These are phyloP conservation scores for Suillus spraguei DNA, from an alignment of 768 basidiomycete genomes.

Conservation along the genomic window DNA sequence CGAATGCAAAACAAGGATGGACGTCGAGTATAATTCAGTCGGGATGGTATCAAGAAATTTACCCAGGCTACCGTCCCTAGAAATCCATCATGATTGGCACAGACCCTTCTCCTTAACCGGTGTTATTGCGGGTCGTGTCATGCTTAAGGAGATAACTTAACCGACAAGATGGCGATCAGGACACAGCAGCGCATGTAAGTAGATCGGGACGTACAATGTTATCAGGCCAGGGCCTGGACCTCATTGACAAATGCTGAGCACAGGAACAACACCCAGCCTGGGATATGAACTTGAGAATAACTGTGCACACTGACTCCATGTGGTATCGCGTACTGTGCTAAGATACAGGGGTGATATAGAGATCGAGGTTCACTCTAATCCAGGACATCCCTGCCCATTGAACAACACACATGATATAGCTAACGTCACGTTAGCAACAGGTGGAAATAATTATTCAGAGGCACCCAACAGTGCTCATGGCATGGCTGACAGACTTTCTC, in stretches of 20 bases:
- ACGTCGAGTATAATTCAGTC: constrained; percentile 64
- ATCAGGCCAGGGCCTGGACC: constrained; percentile 41
- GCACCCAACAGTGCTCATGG: constrained; percentile 40
- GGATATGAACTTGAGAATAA: constrained; percentile 77
- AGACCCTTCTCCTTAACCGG: constrained; percentile 70
- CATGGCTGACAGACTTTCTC: constrained; percentile 73
- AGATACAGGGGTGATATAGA: constrained; percentile 77
- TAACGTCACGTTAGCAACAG: background rate
- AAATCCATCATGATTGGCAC: constrained; percentile 71
- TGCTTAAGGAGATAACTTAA: constrained; percentile 59
- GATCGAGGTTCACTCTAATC: constrained; percentile 77
- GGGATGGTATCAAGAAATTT: constrained; percentile 41
- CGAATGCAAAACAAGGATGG: constrained; percentile 57
- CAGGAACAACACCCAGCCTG: constrained; percentile 68
- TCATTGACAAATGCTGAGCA: constrained; percentile 69
- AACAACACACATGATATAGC: constrained; percentile 42
- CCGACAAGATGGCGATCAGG: background rate
- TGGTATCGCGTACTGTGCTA: too few species aligned
- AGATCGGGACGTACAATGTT: constrained; percentile 53
- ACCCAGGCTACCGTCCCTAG: constrained; percentile 44
- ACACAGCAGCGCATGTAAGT: background rate
- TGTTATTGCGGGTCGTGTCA: constrained; percentile 68
- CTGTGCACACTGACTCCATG: constrained; percentile 68
- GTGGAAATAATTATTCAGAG: background rate
- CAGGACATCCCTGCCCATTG: constrained; percentile 90